Evolutionary conservation across 23 red algal genomes (phyloP), one percentile per base, ranked within the genome.

Genomic region (Gracilaria domingensis): DNA sequence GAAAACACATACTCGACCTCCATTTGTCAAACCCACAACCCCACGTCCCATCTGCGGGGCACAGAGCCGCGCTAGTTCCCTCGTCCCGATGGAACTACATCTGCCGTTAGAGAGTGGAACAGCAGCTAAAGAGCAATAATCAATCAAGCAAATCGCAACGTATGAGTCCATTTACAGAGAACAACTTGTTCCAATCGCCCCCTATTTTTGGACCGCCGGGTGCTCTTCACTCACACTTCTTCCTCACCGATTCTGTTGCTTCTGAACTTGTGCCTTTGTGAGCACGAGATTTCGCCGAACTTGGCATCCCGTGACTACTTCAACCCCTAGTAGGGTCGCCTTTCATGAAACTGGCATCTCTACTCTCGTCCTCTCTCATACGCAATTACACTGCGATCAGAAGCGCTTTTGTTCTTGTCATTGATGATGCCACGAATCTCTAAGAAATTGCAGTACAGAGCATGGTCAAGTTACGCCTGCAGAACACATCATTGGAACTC

Each of bases 151-250:
- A 62, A 62, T 62, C 24, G 26, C 59, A 62, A 62, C 59, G 59
- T 62, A 62, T 62, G 59, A 62, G 18, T 12, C 59, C 59, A 62
- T 62, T n/a, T 62, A 62, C 59, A 62, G 59, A 62, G 26, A 18
- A 62, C 59, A 29, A 30, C 59, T 62, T 62, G 59, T 62, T 62
- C 26, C 59, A 62, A 62, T 62, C 59, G 29, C 0, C 59, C n/a
- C 29, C 24, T 62, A 62, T 62, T 62, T 62, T 62, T 62, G 59
- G 59, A 62, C 26, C 5, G n/a, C 24, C 59, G 59, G 2, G 26
- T 62, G 59, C 59, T 62, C 59, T 62, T 62, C 59, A 30, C 26
- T 29, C 21, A 58, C 54, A 58, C 54, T 1, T 62, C 24, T 30
- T 62, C 26, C 59, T 62, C 26, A 29, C 23, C 26, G 2, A 29